These are phyloP conservation scores for Phytophthora podocarpi DNA, from an alignment of 352 stramenopile genomes.

Conservation along the genomic window DNA sequence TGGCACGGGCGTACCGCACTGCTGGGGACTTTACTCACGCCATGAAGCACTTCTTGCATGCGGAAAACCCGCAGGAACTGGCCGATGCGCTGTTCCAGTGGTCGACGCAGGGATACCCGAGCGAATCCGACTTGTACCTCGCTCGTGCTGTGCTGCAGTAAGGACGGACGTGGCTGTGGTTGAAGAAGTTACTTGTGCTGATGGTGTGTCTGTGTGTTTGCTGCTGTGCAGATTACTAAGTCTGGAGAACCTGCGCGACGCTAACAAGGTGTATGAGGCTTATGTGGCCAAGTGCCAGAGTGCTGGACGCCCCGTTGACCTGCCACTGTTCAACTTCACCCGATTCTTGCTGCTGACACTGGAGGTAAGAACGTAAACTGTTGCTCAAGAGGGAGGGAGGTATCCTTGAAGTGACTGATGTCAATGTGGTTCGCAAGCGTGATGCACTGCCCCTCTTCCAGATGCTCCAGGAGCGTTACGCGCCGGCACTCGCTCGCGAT, in stretches of 20 bases:
- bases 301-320: slow-evolving; percentile 48
- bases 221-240: slow-evolving; percentile 59
- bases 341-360: slow-evolving; percentile 85
- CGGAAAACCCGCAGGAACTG: slow-evolving; percentile 74
- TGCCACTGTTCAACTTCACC: slow-evolving; percentile 86
- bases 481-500: slow-evolving; percentile 73
- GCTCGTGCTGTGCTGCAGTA: slow-evolving; percentile 82
- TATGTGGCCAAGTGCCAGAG: slow-evolving; percentile 62
- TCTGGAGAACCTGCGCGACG: slow-evolving; percentile 87
- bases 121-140: slow-evolving; percentile 83
- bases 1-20: slow-evolving; percentile 56
- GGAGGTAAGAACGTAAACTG: slow-evolving; percentile 46
- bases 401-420: no score
- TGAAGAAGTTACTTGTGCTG: neutral
- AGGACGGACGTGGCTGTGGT: slow-evolving; percentile 11
- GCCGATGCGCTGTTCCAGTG: slow-evolving; percentile 76
- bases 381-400: no score
- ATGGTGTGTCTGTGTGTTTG: slow-evolving; percentile 17
- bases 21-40: slow-evolving; percentile 69
- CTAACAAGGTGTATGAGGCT: slow-evolving; percentile 77
- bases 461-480: slow-evolving; percentile 87
- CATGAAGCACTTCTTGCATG: slow-evolving; percentile 82
- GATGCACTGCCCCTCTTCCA: slow-evolving; percentile 88
- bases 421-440: slow-evolving; percentile 46
- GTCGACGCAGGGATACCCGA: slow-evolving; percentile 75